Conservation (phyloP, 345 rosid genomes). For the Leavenworthia alabamica region DNA sequence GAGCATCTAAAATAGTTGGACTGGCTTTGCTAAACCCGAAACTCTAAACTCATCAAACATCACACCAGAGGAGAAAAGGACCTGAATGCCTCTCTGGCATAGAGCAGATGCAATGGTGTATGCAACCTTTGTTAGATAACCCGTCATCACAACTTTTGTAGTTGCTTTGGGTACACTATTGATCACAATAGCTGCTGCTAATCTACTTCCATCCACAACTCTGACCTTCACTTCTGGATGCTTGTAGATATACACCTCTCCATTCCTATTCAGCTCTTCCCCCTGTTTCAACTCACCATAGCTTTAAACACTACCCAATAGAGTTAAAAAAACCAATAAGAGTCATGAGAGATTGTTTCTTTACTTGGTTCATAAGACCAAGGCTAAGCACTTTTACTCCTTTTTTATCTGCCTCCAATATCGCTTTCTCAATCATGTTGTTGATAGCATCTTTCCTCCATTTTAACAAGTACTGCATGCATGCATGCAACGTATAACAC, state of each 20-base stretch:
- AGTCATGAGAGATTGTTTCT: background rate
- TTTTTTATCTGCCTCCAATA: slow-evolving; percentile 34
- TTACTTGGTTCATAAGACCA: slow-evolving; percentile 42
- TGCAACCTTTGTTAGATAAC: slow-evolving; percentile 41
- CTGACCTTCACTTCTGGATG: slow-evolving; percentile 39
- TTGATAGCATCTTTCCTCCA: slow-evolving; percentile 36
- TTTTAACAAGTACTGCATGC: slow-evolving; percentile 30
- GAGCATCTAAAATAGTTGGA: too few species aligned
- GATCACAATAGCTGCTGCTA: slow-evolving; percentile 44
- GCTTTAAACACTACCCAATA: background rate
- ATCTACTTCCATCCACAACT: slow-evolving; percentile 56
- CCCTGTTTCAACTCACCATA: slow-evolving; percentile 30
- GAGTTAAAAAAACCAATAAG: background rate
- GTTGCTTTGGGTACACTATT: slow-evolving; percentile 38
- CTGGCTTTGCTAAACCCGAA: too few species aligned
- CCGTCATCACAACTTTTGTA: slow-evolving; percentile 35
- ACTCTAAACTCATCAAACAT: too few species aligned
- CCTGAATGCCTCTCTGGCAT: slow-evolving; percentile 41
- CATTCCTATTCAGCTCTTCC: slow-evolving; percentile 44
- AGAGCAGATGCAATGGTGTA: slow-evolving; percentile 31
- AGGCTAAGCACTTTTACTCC: slow-evolving; percentile 41
- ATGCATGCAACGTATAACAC: background rate
- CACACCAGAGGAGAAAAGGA: background rate
- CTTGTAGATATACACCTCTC: slow-evolving; percentile 40
- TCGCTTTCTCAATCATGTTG: slow-evolving; percentile 36